Evolutionary conservation across 2,329 filamentous ascomycete genomes (phyloP).

Genomic region (Botryotinia globosa): DNA sequence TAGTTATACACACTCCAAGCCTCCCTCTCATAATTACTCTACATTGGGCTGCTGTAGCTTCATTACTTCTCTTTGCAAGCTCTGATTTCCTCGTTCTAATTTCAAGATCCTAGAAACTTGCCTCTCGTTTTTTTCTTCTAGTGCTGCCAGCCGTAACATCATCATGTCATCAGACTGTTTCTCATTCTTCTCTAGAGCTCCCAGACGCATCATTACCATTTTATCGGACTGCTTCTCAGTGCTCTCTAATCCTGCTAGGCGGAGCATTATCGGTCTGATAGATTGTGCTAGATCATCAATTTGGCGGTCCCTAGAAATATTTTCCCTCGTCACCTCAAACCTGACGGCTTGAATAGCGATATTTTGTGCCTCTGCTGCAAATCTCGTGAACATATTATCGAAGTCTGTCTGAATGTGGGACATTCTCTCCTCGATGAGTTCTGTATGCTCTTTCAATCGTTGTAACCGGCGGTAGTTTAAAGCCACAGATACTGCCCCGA

Average conservation of each 20-base stretch:
- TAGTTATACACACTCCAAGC: background rate
- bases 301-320: background rate
- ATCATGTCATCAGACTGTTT: background rate
- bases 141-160: background rate
- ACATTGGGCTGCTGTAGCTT: background rate
- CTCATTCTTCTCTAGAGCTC: background rate
- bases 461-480: background rate
- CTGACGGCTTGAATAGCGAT: background rate
- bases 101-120: background rate
- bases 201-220: background rate
- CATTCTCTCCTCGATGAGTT: background rate
- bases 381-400: background rate
- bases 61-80: background rate
- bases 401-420: background rate
- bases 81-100: background rate
- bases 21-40: background rate
- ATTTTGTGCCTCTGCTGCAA: background rate
- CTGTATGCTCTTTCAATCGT: background rate
- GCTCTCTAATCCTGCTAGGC: background rate
- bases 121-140: background rate
- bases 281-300: background rate
- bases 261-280: background rate
- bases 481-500: background rate
- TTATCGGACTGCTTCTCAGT: background rate
- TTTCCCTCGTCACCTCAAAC: background rate